Evolutionary conservation across 306 rosid genomes (phyloP), one percentile per base, ranked within the genome.

Genomic region (Arachis stenosperma): DNA sequence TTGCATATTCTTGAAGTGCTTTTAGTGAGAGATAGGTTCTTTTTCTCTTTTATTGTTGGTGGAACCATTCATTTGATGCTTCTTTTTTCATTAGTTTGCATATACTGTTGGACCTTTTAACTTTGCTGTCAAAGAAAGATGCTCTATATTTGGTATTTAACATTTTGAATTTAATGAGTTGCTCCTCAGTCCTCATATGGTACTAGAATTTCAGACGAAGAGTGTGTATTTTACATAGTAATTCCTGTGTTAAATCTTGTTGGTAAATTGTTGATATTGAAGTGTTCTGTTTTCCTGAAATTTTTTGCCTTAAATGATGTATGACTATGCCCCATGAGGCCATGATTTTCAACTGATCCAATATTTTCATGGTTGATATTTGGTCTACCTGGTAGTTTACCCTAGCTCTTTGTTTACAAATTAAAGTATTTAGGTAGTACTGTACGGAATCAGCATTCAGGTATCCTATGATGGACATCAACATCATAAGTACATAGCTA

Each of bases 141-240:
- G 59, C 67, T 30, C 43, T 30, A 14, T 2, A 12, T 47, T 8
- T 72, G 30, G 29, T 39, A 33, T 71, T 66, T 57, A 60, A 33
- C 65, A 44, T 59, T 58, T 75, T 22, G 8, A 44, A 75, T 75
- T 13, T 68, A 68, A 27, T 71, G 60, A 42, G 55, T 75, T 36
- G 47, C 30, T 33, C 47, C 29, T 12, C 53, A 42, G 46, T 30
- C 44, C n/a, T 10, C 33, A 29, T n/a, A 47, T 56, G 73, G 37
- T 70, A 50, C 56, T 29, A 36, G 17, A 57, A 65, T 51, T 75
- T 65, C 43, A 54, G 70, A 27, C 12, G 47, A 59, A 66, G 39
- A 29, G 10, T 41, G 33, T 6, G 9, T 6, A 42, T 42, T 55
- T 44, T 65, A 56, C 63, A 43, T 53, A 15, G 43, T 30, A 8